Conservation (phyloP, 345 rosid species). For the Viola odorata region DNA sequence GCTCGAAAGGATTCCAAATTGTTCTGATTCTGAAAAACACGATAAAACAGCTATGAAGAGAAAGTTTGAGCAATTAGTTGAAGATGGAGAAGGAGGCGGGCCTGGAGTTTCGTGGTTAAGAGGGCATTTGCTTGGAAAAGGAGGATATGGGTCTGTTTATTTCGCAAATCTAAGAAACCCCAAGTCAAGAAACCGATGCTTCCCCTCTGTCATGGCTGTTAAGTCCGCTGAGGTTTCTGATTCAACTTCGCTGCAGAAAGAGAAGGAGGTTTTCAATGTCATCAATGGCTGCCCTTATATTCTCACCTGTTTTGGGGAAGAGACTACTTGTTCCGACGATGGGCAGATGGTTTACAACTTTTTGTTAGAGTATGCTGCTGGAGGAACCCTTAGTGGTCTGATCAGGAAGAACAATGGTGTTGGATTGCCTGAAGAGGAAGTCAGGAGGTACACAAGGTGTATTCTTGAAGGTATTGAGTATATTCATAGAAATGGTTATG, state of each 20-base stretch:
- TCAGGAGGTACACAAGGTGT: slow-evolving; percentile 37
- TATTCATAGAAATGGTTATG: slow-evolving; percentile 58
- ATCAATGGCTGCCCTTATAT: slow-evolving; percentile 45
- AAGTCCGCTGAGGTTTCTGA: slow-evolving; percentile 44
- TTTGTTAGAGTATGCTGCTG: slow-evolving; percentile 63
- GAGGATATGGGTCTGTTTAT: slow-evolving; percentile 61
- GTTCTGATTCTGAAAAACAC: not conserved
- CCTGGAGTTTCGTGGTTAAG: slow-evolving; percentile 42
- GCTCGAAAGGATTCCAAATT: not conserved
- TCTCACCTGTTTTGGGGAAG: slow-evolving; percentile 49
- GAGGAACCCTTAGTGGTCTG: slow-evolving; percentile 52
- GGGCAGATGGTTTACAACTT: slow-evolving; percentile 50
- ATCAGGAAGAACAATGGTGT: slow-evolving; percentile 31
- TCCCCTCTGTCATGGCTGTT: slow-evolving; percentile 52
- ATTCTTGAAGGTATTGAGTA: slow-evolving; percentile 51
- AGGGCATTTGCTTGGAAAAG: slow-evolving; percentile 58
- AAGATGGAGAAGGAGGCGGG: not conserved
- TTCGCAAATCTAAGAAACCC: slow-evolving; percentile 30
- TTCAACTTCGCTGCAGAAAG: slow-evolving; percentile 43
- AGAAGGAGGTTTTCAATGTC: slow-evolving; percentile 35
- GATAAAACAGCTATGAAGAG: not conserved
- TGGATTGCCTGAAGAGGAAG: slow-evolving; percentile 48
- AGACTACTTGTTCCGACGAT: slow-evolving; percentile 26
- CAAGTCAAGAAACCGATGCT: slow-evolving; percentile 6
- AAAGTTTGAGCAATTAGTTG: not conserved